These are phyloP conservation scores for Mortierella polycephala DNA, from an alignment of 371 early-diverging fungal species.

Conservation along the genomic window DNA sequence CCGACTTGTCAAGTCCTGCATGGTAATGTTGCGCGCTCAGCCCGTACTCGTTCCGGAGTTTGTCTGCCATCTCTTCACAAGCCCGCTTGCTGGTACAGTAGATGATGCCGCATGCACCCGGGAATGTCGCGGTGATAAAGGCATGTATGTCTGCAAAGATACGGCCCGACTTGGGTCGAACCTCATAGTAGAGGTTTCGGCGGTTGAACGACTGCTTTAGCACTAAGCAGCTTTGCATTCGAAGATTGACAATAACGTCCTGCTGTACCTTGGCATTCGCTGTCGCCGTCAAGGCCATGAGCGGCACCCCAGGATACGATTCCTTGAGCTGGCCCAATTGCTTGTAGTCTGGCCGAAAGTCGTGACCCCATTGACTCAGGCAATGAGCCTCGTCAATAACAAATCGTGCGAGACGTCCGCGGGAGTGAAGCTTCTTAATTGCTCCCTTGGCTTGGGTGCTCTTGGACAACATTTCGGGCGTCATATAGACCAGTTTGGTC, in stretches of 20 bases:
- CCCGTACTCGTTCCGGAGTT: constrained; percentile 63
- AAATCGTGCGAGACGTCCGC: constrained; percentile 83
- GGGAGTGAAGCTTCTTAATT: constrained; percentile 68
- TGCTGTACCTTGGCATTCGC: constrained; percentile 93
- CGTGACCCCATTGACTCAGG: constrained; percentile 97
- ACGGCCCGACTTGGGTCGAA: constrained; percentile 70
- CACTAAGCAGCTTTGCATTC: constrained; percentile 74
- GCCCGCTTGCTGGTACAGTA: constrained; percentile 91
- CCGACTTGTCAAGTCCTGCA: constrained; percentile 92
- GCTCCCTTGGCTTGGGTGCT: constrained; percentile 71
- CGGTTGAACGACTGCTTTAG: constrained; percentile 94
- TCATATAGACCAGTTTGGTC: constrained; percentile 89
- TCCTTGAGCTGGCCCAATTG: constrained; percentile 71
- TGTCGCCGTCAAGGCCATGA: constrained; percentile 99
- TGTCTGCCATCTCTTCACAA: constrained; percentile 91
- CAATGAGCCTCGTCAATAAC: constrained; percentile 99
- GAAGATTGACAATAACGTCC: constrained; percentile 75
- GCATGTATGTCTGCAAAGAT: constrained; percentile 80
- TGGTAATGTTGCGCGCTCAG: constrained; percentile 88
- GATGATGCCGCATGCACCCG: constrained; percentile 93
- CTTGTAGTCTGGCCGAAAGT: constrained; percentile 92
- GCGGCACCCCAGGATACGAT: constrained; percentile 84
- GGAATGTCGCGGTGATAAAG: constrained; percentile 78
- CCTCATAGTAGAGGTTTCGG: constrained; percentile 87
- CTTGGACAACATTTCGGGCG: constrained; percentile 93